Evolutionary conservation across 176 grass and related monocot genomes (phyloP).

Genomic region (Dactylis glomerata): DNA sequence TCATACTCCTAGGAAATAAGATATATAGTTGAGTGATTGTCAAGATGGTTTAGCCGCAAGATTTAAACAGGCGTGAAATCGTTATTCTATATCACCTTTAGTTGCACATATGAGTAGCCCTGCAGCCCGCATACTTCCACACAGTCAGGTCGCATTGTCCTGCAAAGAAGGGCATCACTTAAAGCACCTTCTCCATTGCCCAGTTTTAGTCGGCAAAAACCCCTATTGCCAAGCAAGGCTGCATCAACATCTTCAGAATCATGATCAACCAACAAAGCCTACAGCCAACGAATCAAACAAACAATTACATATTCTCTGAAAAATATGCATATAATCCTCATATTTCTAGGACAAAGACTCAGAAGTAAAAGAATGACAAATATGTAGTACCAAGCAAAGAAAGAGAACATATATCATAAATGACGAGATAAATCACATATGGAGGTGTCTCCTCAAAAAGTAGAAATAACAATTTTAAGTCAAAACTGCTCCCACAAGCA

Average conservation of each 20-base stretch:
- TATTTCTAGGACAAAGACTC: neutral
- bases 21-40: neutral
- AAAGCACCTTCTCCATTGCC: neutral
- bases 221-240: neutral
- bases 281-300: neutral
- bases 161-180: neutral
- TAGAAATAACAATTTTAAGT: neutral
- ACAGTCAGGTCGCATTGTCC: neutral
- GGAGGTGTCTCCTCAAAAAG: neutral
- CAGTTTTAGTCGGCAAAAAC: neutral
- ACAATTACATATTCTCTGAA: neutral
- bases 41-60: neutral
- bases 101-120: neutral
- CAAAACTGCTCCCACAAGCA: neutral
- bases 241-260: neutral
- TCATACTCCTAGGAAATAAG: slow-evolving; percentile 25
- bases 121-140: neutral
- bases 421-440: neutral
- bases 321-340: neutral
- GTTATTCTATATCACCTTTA: neutral
- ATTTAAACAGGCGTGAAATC: neutral
- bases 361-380: neutral
- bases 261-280: neutral
- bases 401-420: neutral
- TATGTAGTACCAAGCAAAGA: neutral